Evolutionary conservation across 2,329 filamentous ascomycete genomes (phyloP), one percentile per base, ranked within the genome.

Genomic region (Lasiodiplodia sp.): DNA sequence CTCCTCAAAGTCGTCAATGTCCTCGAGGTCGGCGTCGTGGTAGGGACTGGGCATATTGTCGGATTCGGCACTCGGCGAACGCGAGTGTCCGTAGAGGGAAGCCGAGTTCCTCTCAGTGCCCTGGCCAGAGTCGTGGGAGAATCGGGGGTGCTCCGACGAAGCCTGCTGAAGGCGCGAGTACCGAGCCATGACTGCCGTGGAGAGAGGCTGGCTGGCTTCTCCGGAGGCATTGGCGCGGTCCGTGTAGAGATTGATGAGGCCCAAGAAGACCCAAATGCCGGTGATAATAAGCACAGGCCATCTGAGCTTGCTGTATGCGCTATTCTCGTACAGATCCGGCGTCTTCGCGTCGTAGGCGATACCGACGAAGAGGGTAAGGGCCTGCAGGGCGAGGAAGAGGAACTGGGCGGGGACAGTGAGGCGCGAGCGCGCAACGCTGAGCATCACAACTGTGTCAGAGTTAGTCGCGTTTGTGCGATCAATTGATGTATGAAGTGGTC

Each of bases 241-340:
- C 4, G 86, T 84, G 70, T 91, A 87, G 52, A 85, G 82, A 65
- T 89, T 89, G 57, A 93, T 80, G 67, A 93, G 77, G 60, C 88
- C 87, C 76, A 97, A 82, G 49, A 91, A 74, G 18, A 91, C 85
- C 81, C 97, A 95, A 0, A 86, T 88, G 65, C 85, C 85, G 12
- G 92, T 85, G 4, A 94, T 83, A 84, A 88, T 91, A 3, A 91
- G 95, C 37, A 91, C 86, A 52, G 92, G 84, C 95, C 95, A 98
- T 67, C 94, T 94, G 53, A 95, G 86, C 78, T 92, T 94, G 82
- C 94, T 90, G 78, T 97, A 94, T n/a, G 91, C 88, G 76, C 97
- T 97, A 76, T 92, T 90, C 38, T 89, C 89, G 77, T 97, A 97
- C 25, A 97, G 82, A 76, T 97, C 92, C 0, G 94, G 93, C 0